phyloP scores from a whole-genome alignment of 2,329 filamentous ascomycete species.

The Tolypocladium inflatum region DNA sequence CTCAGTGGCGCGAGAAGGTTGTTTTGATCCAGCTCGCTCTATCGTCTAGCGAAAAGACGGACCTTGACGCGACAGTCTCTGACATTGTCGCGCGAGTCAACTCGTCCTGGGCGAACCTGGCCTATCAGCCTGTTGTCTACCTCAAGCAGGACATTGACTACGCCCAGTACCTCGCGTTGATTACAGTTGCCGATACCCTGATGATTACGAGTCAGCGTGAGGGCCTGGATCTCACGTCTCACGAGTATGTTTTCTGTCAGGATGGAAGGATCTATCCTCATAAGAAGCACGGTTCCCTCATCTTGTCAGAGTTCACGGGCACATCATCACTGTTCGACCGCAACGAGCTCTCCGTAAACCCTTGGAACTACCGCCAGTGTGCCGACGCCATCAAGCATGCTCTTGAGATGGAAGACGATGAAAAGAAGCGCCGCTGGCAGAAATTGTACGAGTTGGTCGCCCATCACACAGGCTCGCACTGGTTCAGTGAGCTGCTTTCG shows the following conservation, averaged over 20 bases:
- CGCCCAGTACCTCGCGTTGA: constrained; percentile 78
- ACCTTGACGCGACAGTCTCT: constrained; percentile 79
- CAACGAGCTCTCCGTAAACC: constrained; percentile 78
- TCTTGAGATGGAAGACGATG: constrained; percentile 68
- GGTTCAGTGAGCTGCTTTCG: constrained; percentile 66
- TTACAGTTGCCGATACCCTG: constrained; percentile 80
- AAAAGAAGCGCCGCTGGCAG: constrained; percentile 66
- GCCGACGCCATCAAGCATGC: constrained; percentile 77
- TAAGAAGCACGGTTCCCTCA: constrained; percentile 80
- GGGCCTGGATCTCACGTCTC: constrained; percentile 93
- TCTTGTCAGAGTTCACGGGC: constrained; percentile 91
- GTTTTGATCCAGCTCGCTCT: constrained; percentile 92
- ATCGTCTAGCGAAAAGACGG: constrained; percentile 78
- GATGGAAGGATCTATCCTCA: constrained; percentile 61
- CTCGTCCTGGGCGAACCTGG: constrained; percentile 79
- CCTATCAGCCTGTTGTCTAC: constrained; percentile 88
- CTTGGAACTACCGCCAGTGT: constrained; percentile 88
- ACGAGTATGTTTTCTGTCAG: constrained; percentile 90
- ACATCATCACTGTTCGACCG: constrained; percentile 77
- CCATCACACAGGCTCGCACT: constrained; percentile 74
- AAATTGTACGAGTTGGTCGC: constrained; percentile 65
- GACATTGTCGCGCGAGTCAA: constrained; percentile 95
- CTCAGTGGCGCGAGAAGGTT: constrained; percentile 78
- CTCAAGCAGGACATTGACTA: constrained; percentile 92
- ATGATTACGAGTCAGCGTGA: constrained; percentile 94